A percentile compares a stretch with the other conserved stretches of the same genome.
phyloP scores from a whole-genome alignment of 2,329 filamentous ascomycete genomes.

The Dryadomyces quercivorus region DNA sequence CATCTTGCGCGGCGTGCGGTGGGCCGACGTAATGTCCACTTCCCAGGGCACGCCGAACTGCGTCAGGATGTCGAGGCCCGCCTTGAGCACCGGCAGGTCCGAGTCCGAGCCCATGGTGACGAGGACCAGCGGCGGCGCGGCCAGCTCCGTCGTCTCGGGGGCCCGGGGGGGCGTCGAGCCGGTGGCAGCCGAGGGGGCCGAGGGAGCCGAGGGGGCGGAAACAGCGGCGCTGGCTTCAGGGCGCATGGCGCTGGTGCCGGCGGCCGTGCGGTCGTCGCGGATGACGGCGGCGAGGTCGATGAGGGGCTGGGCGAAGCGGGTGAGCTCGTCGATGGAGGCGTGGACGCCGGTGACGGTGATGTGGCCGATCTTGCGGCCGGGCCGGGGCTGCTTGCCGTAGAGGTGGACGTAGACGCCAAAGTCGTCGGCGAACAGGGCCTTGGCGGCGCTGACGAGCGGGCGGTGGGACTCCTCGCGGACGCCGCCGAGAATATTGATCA shows the following conservation, averaged over 20 bases:
- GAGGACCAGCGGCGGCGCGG: conserved; percentile 44
- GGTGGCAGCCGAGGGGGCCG: neutral
- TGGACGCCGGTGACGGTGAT: conserved; percentile 66
- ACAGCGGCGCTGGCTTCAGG: conserved; percentile 15
- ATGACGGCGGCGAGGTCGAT: conserved; percentile 52
- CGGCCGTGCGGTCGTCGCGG: conserved; percentile 38
- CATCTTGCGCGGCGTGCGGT: conserved; percentile 63
- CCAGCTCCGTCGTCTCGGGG: too few relatives aligned
- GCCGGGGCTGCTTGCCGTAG: conserved; percentile 83
- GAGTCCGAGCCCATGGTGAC: conserved; percentile 80
- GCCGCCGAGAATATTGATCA: conserved; percentile 72
- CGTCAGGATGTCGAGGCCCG: conserved; percentile 53
- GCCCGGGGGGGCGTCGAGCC: conserved; percentile 16
- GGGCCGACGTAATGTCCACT: conserved; percentile 66
- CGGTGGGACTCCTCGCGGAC: conserved; percentile 51
- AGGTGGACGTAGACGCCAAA: conserved; percentile 59
- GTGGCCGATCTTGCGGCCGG: conserved; percentile 89
- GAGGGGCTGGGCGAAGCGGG: conserved; percentile 50
- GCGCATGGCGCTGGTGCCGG: conserved; percentile 24
- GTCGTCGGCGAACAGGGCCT: conserved; percentile 28
- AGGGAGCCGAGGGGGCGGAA: neutral
- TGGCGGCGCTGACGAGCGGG: conserved; percentile 32
- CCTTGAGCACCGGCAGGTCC: conserved; percentile 55
- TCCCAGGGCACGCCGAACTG: conserved; percentile 63
- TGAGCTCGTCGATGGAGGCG: conserved; percentile 48